Evolutionary conservation across 2,329 filamentous ascomycete species (phyloP).

Genomic region (Dactylella cylindrospora): DNA sequence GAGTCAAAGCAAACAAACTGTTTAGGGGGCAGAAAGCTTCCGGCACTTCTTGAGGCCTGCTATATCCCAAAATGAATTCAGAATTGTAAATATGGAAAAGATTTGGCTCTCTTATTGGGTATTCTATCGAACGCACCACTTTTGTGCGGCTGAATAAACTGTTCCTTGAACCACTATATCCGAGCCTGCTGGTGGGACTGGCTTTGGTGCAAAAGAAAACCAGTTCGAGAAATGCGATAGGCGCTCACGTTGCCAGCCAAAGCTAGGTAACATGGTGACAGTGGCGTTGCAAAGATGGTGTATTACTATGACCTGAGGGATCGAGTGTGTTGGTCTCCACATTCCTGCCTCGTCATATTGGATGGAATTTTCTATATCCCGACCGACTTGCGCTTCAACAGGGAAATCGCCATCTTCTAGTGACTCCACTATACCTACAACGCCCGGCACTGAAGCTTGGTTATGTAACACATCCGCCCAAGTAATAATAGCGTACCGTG

Average conservation of each 20-base stretch:
- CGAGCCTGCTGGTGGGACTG: neutral
- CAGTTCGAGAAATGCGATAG: neutral
- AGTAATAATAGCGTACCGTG: neutral
- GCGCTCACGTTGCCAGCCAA: neutral
- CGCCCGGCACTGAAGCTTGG: neutral
- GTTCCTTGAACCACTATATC: neutral
- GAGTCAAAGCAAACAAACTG: no score
- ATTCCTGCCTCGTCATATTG: neutral
- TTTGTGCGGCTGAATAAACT: neutral
- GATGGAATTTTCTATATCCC: slow-evolving; percentile 1
- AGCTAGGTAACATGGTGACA: neutral
- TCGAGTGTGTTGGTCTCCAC: neutral
- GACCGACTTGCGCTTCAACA: neutral
- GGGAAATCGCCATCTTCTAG: neutral
- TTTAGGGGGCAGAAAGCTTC: no score
- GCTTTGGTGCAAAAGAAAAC: neutral
- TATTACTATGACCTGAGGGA: neutral
- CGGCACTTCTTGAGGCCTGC: no score
- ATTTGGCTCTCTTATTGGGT: no score
- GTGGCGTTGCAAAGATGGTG: neutral
- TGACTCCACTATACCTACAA: neutral
- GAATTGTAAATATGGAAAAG: no score
- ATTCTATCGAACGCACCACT: slow-evolving; percentile 5
- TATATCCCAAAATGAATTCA: no score
- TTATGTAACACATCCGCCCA: neutral